Percentiles rank a stretch among this genome's conserved stretches.
These are phyloP conservation scores for Areca catechu DNA, from an alignment of 176 grass and related monocot genomes.

Conservation along the genomic window DNA sequence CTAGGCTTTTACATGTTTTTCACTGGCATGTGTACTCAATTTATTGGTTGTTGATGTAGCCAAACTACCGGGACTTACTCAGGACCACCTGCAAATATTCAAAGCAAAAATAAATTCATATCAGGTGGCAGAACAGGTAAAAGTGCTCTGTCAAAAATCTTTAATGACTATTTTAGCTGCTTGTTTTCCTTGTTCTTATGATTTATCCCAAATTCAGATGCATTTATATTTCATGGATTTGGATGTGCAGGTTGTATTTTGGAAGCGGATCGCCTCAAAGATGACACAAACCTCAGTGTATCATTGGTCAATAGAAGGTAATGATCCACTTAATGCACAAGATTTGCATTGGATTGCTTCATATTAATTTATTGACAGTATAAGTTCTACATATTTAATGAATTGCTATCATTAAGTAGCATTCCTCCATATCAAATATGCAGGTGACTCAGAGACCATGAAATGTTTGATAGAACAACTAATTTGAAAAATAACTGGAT, in stretches of 20 bases:
- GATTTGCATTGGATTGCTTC: no score
- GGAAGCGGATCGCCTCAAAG: slow-evolving; percentile 93
- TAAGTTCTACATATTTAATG: no score
- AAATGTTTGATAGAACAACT: slow-evolving; percentile 90
- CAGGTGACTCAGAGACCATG: slow-evolving; percentile 67
- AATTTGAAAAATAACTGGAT: slow-evolving; percentile 91
- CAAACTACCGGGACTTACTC: slow-evolving; percentile 77
- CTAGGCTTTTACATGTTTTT: no score
- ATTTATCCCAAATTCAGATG: no score
- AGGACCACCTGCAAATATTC: slow-evolving; percentile 95
- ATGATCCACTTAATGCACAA: neutral
- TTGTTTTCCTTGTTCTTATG: no score
- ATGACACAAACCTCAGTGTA: slow-evolving; percentile 75
- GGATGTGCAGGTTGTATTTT: slow-evolving; percentile 65
- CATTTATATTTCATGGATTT: no score
- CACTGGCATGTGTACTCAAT: no score
- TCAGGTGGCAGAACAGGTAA: slow-evolving; percentile 89
- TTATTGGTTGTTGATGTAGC: slow-evolving; percentile 27
- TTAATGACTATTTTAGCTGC: no score
- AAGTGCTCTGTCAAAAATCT: no score
- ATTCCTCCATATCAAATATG: neutral
- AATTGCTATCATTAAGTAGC: no score
- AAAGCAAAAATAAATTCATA: slow-evolving; percentile 94
- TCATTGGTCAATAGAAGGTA: slow-evolving; percentile 96
- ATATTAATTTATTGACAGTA: no score